These are phyloP conservation scores for Cladophialophora chaetospira DNA, from an alignment of 2,329 filamentous ascomycete genomes.

Conservation along the genomic window DNA sequence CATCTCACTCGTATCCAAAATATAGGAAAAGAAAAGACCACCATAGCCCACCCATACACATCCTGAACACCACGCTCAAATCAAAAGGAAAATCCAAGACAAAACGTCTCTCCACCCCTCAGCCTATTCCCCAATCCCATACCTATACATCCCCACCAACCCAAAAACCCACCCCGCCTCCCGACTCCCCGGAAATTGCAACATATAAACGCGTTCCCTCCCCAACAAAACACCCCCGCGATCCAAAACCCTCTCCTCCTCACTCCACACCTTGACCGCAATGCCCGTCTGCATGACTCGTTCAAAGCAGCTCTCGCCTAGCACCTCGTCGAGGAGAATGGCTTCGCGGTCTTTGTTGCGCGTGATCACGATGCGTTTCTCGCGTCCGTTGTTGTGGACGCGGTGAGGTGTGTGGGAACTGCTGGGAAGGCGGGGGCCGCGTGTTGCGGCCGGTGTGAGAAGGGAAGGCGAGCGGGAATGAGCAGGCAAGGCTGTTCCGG, in stretches of 20 bases:
- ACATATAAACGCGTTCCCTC: slow-evolving; percentile 64
- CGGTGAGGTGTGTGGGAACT: slow-evolving; percentile 35
- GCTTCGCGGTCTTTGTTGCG: slow-evolving; percentile 63
- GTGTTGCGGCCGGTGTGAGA: slow-evolving; percentile 31
- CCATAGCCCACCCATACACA: not conserved
- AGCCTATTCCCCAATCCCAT: slow-evolving; percentile 38
- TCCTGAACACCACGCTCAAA: slow-evolving; percentile 7
- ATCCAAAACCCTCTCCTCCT: slow-evolving; percentile 62
- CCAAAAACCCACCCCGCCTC: slow-evolving; percentile 59
- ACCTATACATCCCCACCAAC: slow-evolving; percentile 55
- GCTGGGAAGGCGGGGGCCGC: slow-evolving; percentile 32
- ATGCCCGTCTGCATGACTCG: slow-evolving; percentile 82
- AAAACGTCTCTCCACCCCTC: not conserved
- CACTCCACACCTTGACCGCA: slow-evolving; percentile 84
- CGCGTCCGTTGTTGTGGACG: slow-evolving; percentile 64
- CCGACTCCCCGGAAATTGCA: slow-evolving; percentile 59
- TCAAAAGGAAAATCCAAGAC: not conserved
- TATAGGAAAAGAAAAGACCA: too few relatives aligned
- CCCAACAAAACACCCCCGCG: slow-evolving; percentile 61
- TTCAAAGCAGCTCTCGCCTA: slow-evolving; percentile 83
- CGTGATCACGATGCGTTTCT: slow-evolving; percentile 82
- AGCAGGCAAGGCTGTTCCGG: slow-evolving; percentile 18
- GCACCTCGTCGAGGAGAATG: slow-evolving; percentile 76
- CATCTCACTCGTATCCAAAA: too few relatives aligned
- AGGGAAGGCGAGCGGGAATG: slow-evolving; percentile 35